Evolutionary conservation across 2,329 filamentous ascomycete genomes (phyloP).

Genomic region (Ascomycota sp.): DNA sequence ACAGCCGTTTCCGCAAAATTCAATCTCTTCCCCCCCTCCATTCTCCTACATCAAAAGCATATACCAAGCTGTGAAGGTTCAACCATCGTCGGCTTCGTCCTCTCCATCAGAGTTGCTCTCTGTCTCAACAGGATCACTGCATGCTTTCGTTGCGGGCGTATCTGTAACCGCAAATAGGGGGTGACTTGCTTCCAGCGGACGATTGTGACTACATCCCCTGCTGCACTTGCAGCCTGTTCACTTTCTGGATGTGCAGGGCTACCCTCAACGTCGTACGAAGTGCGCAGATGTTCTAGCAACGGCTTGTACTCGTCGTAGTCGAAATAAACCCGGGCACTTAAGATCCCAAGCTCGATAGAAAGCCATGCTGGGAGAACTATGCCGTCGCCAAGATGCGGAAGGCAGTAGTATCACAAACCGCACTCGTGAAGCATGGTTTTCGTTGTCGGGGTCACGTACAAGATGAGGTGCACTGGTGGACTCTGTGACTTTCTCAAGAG

Average conservation of each 20-base stretch:
- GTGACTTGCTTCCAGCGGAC: not conserved
- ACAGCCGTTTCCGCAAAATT: no score
- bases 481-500: constrained; percentile 10
- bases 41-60: no score
- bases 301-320: constrained; percentile 21
- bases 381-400: constrained; percentile 17
- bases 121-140: no score
- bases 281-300: constrained; percentile 6
- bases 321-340: constrained; percentile 38
- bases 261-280: not conserved
- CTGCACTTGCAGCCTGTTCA: not conserved
- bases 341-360: constrained; percentile 32
- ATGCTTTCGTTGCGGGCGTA: no score
- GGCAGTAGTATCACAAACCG: constrained; percentile 24
- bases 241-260: not conserved
- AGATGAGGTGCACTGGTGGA: constrained; percentile 21
- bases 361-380: constrained; percentile 26
- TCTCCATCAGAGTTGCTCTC: no score
- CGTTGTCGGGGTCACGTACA: constrained; percentile 38
- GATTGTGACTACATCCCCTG: not conserved
- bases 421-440: constrained; percentile 37
- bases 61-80: no score
- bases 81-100: no score
- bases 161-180: not conserved
- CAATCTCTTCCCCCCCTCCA: no score